Conservation (phyloP, 2,329 filamentous ascomycete species). For the Herpotrichia juniperi region DNA sequence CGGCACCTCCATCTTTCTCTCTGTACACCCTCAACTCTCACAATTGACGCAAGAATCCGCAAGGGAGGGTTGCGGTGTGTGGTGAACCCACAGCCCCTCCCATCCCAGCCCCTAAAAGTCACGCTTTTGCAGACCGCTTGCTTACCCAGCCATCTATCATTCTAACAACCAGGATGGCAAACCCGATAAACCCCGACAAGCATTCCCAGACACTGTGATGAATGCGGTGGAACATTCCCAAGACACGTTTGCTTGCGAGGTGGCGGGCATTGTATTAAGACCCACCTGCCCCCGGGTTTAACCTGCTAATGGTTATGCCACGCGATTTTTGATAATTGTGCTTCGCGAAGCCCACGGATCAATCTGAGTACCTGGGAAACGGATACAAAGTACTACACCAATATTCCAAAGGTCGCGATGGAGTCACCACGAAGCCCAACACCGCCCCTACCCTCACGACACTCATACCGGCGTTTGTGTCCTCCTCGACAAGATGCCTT, state of each 20-base stretch:
- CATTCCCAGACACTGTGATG: too few relatives aligned
- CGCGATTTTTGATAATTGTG: too few relatives aligned
- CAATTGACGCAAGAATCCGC: not conserved
- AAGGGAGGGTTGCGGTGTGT: constrained; percentile 1
- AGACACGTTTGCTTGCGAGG: too few relatives aligned
- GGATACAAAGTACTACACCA: not conserved
- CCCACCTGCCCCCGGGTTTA: too few relatives aligned
- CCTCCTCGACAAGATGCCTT: not conserved
- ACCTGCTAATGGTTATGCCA: too few relatives aligned
- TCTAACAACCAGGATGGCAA: not conserved
- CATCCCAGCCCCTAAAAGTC: constrained; percentile 2
- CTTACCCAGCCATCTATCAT: not conserved
- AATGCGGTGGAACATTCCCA: too few relatives aligned
- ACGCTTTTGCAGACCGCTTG: not conserved
- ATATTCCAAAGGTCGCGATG: not conserved
- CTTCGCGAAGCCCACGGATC: not conserved
- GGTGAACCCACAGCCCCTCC: not conserved
- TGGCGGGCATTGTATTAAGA: too few relatives aligned
- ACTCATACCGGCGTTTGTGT: constrained; percentile 2
- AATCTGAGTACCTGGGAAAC: not conserved
- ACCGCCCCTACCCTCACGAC: not conserved
- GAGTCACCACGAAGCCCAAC: not conserved
- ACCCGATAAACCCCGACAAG: not conserved
- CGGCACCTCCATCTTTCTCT: not conserved
- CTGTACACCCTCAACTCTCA: not conserved